These are phyloP conservation scores for Eucalyptus leucophloia DNA, from an alignment of 345 rosid species.

Conservation along the genomic window DNA sequence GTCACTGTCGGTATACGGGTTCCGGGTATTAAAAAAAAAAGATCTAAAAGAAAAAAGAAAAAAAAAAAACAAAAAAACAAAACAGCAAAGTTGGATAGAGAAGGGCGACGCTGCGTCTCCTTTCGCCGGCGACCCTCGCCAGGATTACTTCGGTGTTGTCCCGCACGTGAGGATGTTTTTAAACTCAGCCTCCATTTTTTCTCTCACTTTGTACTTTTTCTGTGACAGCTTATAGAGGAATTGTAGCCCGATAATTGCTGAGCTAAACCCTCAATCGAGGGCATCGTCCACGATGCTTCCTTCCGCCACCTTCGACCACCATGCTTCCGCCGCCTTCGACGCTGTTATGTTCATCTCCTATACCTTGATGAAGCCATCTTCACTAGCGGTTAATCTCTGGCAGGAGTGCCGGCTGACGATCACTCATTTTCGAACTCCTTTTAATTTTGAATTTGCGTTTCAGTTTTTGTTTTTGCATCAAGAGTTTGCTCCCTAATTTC, in stretches of 20 bases:
- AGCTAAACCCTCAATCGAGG: background rate
- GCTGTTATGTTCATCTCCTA: background rate
- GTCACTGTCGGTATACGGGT: no score
- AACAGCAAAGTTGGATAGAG: background rate
- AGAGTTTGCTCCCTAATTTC: background rate
- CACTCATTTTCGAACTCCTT: background rate
- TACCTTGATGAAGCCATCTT: background rate
- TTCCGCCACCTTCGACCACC: no score
- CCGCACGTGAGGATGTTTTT: background rate
- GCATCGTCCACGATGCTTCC: no score
- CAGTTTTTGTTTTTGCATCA: background rate
- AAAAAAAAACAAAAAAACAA: accelerated
- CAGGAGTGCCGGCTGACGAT: background rate
- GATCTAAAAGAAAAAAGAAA: no score
- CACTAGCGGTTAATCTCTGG: background rate
- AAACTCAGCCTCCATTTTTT: background rate
- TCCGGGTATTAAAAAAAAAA: no score
- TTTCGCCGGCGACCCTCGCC: background rate
- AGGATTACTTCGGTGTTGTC: background rate
- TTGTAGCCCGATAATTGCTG: background rate
- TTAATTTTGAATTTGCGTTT: background rate
- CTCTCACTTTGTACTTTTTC: background rate
- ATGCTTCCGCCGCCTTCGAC: background rate
- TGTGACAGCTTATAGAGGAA: background rate
- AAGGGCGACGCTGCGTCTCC: background rate